Evolutionary conservation across 2,329 filamentous ascomycete species (phyloP).

Genomic region (Talaromyces piceae): DNA sequence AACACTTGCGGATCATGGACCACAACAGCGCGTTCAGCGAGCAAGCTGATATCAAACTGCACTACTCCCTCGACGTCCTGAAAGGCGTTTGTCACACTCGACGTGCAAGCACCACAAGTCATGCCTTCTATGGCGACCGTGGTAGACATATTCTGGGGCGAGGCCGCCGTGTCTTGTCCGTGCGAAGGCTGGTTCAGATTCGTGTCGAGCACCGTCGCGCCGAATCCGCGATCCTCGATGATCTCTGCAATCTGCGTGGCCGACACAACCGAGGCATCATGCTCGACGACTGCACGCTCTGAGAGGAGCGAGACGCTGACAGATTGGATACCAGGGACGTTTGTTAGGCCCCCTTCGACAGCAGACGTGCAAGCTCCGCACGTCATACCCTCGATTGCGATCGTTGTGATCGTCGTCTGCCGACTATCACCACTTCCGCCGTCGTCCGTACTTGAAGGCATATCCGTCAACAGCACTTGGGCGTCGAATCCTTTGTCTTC

Average conservation of each 20-base stretch:
- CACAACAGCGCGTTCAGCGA: constrained; percentile 86
- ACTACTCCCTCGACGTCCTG: constrained; percentile 66
- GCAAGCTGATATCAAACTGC: constrained; percentile 88
- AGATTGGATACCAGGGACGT: constrained; percentile 62
- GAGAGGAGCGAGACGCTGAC: constrained; percentile 80
- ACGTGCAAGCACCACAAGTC: constrained; percentile 96
- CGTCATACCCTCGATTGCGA: constrained; percentile 82
- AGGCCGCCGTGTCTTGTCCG: constrained; percentile 22
- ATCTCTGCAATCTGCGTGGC: constrained; percentile 50
- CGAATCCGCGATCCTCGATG: constrained; percentile 67
- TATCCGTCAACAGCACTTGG: constrained; percentile 73
- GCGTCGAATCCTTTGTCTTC: constrained; percentile 91
- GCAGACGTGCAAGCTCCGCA: constrained; percentile 85
- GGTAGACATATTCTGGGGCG: constrained; percentile 52
- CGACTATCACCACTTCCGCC: constrained; percentile 19
- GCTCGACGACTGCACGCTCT: constrained; percentile 77
- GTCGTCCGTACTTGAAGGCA: constrained; percentile 43
- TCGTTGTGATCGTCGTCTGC: constrained; percentile 57
- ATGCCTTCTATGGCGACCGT: constrained; percentile 90
- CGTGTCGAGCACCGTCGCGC: constrained; percentile 68
- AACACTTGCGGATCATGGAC: constrained; percentile 70
- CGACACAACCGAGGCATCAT: constrained; percentile 54
- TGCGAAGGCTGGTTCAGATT: constrained; percentile 24
- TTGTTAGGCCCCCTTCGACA: constrained; percentile 71
- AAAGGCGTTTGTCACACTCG: constrained; percentile 80